These are phyloP conservation scores for Naumovozyma castellii DNA, from an alignment of 805 yeast genomes.

Conservation along the genomic window DNA sequence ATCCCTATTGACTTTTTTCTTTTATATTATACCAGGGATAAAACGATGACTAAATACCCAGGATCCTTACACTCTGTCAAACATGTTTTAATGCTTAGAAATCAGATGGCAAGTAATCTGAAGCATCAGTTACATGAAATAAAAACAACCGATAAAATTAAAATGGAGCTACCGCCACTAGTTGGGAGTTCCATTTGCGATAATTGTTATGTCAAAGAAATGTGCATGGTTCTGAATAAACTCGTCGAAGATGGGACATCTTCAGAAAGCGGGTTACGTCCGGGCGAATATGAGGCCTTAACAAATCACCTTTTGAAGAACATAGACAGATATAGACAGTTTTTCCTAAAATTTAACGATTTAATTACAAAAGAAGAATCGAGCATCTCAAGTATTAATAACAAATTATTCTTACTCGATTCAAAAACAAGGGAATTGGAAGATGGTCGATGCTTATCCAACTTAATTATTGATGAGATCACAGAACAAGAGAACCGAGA, in stretches of 20 bases:
- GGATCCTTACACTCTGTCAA: slow-evolving; percentile 48
- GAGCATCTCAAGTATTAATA: slow-evolving; percentile 39
- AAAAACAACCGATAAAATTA: slow-evolving; percentile 1
- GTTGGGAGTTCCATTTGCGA: slow-evolving; percentile 48
- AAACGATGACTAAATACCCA: slow-evolving; percentile 46
- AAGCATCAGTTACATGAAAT: slow-evolving; percentile 32
- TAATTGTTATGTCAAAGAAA: slow-evolving; percentile 43
- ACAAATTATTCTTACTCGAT: slow-evolving; percentile 51
- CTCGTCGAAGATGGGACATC: slow-evolving; percentile 50
- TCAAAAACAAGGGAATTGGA: slow-evolving; percentile 48
- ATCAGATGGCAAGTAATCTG: slow-evolving; percentile 52
- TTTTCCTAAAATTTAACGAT: slow-evolving; percentile 65
- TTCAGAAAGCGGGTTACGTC: slow-evolving; percentile 43
- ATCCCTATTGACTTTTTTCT: slow-evolving; percentile 55
- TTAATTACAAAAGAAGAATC: slow-evolving; percentile 68
- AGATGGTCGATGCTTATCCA: slow-evolving; percentile 51
- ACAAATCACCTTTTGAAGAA: slow-evolving; percentile 40
- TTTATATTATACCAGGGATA: slow-evolving; percentile 62
- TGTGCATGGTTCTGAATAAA: slow-evolving; percentile 59
- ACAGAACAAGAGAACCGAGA: slow-evolving; percentile 11
- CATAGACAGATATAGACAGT: slow-evolving; percentile 37
- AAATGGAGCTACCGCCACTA: slow-evolving; percentile 44
- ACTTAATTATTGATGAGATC: slow-evolving; percentile 34
- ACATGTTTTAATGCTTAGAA: slow-evolving; percentile 62
- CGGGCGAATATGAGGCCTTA: slow-evolving; percentile 37